phyloP scores from a whole-genome alignment of 495 filamentous ascomycete genomes.

The Penicillium coffeae region DNA sequence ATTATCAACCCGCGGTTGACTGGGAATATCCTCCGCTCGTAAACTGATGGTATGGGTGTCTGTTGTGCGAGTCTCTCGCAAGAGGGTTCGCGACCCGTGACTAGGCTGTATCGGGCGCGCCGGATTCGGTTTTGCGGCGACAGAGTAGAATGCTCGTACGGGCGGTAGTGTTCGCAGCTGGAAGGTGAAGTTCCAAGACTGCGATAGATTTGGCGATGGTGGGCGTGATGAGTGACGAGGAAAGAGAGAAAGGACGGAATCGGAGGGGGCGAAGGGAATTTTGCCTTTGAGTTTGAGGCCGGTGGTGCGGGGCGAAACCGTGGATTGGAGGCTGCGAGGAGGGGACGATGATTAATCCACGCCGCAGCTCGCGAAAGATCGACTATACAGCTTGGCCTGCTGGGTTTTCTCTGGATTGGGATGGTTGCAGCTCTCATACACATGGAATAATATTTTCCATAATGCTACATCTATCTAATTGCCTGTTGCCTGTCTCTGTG shows the following conservation, averaged over 20 bases:
- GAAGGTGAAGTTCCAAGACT: background rate
- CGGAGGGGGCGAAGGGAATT: constrained; percentile 11
- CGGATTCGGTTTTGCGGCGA: constrained; percentile 20
- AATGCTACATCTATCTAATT: too few species aligned
- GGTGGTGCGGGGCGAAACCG: constrained; percentile 1
- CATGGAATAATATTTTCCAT: too few species aligned
- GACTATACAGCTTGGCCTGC: background rate
- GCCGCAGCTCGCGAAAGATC: constrained; percentile 3
- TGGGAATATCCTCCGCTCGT: background rate
- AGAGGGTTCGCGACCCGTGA: constrained; percentile 5
- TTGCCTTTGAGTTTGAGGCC: constrained; percentile 12
- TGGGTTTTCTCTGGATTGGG: too few species aligned
- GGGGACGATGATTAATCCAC: constrained; percentile 24
- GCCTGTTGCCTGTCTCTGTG: too few species aligned
- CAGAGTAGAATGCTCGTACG: too few species aligned
- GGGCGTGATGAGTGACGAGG: constrained; percentile 3
- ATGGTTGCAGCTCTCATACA: too few species aligned
- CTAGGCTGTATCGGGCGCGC: constrained; percentile 7
- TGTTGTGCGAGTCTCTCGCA: constrained; percentile 6
- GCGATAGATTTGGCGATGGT: background rate
- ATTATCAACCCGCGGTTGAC: constrained; percentile 1
- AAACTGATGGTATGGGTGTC: background rate
- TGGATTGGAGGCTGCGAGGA: constrained; percentile 3
- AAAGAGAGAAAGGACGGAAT: constrained; percentile 9
- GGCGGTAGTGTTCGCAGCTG: too few species aligned